A percentile compares a stretch with the other conserved stretches of the same genome.
Evolutionary conservation across 2,329 filamentous ascomycete genomes (phyloP).

Genomic region (Calonectria hawksworthii): DNA sequence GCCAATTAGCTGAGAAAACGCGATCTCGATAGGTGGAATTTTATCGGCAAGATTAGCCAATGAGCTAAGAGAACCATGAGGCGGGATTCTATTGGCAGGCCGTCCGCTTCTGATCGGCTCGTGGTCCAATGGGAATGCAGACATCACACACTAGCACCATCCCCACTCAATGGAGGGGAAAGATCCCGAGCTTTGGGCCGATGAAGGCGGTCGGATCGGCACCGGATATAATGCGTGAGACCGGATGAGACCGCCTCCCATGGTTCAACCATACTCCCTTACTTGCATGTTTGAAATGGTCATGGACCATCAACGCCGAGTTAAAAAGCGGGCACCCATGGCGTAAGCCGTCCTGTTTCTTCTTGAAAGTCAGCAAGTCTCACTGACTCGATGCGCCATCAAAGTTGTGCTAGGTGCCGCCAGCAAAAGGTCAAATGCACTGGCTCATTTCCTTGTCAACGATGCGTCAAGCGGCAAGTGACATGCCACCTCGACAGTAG

Average conservation of each 20-base stretch:
- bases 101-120: no score
- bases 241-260: not conserved
- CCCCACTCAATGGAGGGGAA: no score
- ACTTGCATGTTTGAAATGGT: not conserved
- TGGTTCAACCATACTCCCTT: not conserved
- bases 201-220: not conserved
- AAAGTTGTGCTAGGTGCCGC: slow-evolving; percentile 38
- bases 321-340: not conserved
- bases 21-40: no score
- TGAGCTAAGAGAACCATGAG: no score
- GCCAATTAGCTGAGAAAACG: no score
- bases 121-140: no score
- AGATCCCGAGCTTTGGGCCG: not conserved
- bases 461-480: slow-evolving; percentile 41
- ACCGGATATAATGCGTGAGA: not conserved
- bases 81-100: no score
- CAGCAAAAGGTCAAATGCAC: slow-evolving; percentile 47
- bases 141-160: no score
- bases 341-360: not conserved
- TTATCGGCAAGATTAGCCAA: no score
- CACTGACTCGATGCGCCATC: not conserved
- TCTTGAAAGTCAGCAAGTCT: not conserved
- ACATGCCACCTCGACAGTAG: slow-evolving; percentile 43
- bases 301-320: not conserved
- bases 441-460: slow-evolving; percentile 40